A percentile compares a stretch with the other conserved stretches of the same genome.
Evolutionary conservation across 1,284 basidiomycete genomes (phyloP).

Genomic region (Agaricales sp.): DNA sequence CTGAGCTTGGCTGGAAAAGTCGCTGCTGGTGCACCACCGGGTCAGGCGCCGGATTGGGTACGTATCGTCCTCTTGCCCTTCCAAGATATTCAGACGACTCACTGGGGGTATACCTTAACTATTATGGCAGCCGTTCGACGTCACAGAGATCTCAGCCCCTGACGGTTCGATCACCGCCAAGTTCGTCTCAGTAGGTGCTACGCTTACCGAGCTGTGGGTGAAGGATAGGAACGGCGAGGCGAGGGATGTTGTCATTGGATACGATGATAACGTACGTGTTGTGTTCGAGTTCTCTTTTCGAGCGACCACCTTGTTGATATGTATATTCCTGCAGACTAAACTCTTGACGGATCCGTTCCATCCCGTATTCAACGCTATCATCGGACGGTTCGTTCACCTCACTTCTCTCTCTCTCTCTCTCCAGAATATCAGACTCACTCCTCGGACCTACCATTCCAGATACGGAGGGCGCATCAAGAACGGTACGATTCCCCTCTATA

Average conservation of each 20-base stretch:
- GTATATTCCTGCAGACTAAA: constrained; percentile 27
- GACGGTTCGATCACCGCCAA: constrained; percentile 44
- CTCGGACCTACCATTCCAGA: no score
- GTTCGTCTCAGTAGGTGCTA: constrained; percentile 43
- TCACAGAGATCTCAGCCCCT: constrained; percentile 34
- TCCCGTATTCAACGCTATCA: constrained; percentile 39
- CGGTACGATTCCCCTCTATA: constrained; percentile 21
- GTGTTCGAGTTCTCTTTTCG: not conserved
- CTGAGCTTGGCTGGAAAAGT: no score
- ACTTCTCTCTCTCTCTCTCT: not conserved
- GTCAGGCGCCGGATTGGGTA: no score
- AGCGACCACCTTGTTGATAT: not conserved
- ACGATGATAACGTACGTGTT: constrained; percentile 39
- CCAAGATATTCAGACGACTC: no score
- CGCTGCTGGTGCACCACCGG: no score
- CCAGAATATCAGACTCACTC: no score
- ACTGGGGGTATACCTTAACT: no score
- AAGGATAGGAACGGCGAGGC: constrained; percentile 33
- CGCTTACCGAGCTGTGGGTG: constrained; percentile 41
- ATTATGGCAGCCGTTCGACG: constrained; percentile 40
- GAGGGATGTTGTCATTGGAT: constrained; percentile 42
- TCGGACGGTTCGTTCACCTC: constrained; percentile 33
- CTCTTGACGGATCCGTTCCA: constrained; percentile 35
- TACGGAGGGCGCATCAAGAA: constrained; percentile 26
- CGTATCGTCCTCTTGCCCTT: no score